Conservation (phyloP, 1,284 basidiomycete genomes). For the Neonothopanus nambi region DNA sequence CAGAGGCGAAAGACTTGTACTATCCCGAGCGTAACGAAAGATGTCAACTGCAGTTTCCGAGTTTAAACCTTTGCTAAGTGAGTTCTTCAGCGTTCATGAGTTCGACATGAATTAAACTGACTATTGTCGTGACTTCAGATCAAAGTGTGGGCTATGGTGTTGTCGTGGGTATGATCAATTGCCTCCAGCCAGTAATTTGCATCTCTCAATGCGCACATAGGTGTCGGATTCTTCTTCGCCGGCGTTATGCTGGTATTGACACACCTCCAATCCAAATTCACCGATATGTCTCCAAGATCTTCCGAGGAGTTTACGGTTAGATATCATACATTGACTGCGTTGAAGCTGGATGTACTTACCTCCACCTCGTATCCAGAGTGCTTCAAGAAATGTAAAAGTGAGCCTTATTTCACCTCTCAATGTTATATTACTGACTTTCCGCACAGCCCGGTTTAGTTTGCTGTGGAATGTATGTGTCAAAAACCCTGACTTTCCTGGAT, state of each 20-base stretch:
- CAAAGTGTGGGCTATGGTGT: conserved; percentile 53
- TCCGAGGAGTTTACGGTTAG: conserved; percentile 58
- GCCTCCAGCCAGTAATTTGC: not conserved
- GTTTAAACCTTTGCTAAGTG: conserved; percentile 8
- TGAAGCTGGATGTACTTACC: not conserved
- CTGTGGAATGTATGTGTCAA: conserved; percentile 51
- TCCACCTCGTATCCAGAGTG: conserved; percentile 27
- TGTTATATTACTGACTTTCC: conserved; percentile 21
- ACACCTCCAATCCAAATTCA: conserved; percentile 46
- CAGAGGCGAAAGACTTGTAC: not conserved
- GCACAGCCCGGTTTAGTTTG: conserved; percentile 63
- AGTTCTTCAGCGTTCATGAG: not conserved
- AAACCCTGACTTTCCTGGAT: not conserved
- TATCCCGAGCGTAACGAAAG: no score
- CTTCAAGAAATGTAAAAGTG: conserved; percentile 51
- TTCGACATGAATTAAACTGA: not conserved
- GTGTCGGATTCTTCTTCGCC: conserved; percentile 53
- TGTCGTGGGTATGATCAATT: conserved; percentile 38
- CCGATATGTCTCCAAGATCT: conserved; percentile 44
- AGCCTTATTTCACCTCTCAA: not conserved
- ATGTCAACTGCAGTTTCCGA: conserved; percentile 8
- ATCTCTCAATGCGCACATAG: conserved; percentile 22
- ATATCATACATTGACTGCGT: not conserved
- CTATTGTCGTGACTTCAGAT: conserved; percentile 26
- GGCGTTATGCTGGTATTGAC: conserved; percentile 47